A percentile compares a stretch with the other conserved stretches of the same genome.
Conservation (phyloP, 1,139 yeast species). For the Meyerozyma athensensis region DNA sequence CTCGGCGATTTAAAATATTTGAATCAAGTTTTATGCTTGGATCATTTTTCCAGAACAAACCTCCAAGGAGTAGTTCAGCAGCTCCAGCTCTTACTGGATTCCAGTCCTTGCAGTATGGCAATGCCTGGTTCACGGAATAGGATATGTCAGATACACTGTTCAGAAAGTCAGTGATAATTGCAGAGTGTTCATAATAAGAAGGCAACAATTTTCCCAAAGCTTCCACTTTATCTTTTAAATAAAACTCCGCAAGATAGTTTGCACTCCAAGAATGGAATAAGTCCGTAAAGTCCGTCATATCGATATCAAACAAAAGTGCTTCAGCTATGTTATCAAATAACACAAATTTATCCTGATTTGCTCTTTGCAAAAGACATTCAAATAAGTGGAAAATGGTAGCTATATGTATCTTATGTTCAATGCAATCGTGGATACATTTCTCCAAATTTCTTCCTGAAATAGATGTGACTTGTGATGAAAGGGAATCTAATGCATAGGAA, state of each 20-base stretch:
- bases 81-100: slow-evolving; percentile 19
- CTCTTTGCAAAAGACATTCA: not conserved
- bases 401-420: not conserved
- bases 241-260: slow-evolving; percentile 37
- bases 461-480: not conserved
- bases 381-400: not conserved
- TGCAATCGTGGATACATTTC: not conserved
- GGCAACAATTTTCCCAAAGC: too few species aligned
- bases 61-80: slow-evolving; percentile 38
- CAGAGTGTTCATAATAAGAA: too few species aligned
- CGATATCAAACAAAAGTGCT: slow-evolving; percentile 14
- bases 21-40: slow-evolving; percentile 13
- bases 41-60: slow-evolving; percentile 22
- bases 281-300: slow-evolving; percentile 9
- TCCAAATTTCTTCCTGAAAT: not conserved
- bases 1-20: slow-evolving; percentile 16
- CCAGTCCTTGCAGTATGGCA: slow-evolving; percentile 6
- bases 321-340: slow-evolving; percentile 16
- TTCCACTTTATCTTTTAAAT: slow-evolving; percentile 19
- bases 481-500: not conserved
- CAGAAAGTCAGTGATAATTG: not conserved
- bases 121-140: slow-evolving; percentile 9
- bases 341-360: not conserved
- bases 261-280: slow-evolving; percentile 38
- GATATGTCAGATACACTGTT: slow-evolving; percentile 9